A percentile compares a stretch with the other conserved stretches of the same genome.
Evolutionary conservation across 2,329 filamentous ascomycete species (phyloP).

Genomic region (Fusarium denticulatum): DNA sequence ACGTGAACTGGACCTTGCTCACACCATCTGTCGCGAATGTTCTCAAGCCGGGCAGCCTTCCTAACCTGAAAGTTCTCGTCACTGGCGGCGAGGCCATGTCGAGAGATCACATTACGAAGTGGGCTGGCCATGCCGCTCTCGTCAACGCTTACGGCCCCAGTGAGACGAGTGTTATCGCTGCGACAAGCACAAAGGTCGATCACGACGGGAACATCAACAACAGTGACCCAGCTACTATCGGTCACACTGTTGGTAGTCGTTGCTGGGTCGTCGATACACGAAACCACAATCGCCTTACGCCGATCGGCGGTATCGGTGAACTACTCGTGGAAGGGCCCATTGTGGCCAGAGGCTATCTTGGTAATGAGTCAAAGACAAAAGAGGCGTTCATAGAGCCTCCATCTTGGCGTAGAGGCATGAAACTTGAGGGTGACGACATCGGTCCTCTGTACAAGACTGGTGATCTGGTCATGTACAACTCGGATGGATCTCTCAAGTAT

Average conservation of each 20-base stretch:
- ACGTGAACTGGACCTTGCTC: conserved; percentile 29
- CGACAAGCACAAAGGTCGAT: conserved; percentile 9
- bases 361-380: conserved; percentile 14
- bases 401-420: conserved; percentile 51
- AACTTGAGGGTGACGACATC: not conserved
- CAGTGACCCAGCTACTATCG: conserved; percentile 7
- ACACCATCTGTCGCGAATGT: conserved; percentile 30
- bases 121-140: conserved; percentile 16
- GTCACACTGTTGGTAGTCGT: conserved; percentile 9
- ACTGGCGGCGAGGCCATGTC: conserved; percentile 30
- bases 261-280: conserved; percentile 11
- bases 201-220: not conserved
- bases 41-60: conserved; percentile 17
- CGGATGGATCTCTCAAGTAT: conserved; percentile 54
- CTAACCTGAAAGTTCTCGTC: conserved; percentile 5
- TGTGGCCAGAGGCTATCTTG: conserved; percentile 23
- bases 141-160: conserved; percentile 33
- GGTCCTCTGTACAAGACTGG: conserved; percentile 57
- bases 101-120: conserved; percentile 16
- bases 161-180: conserved; percentile 13
- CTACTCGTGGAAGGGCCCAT: conserved; percentile 27
- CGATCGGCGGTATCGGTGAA: conserved; percentile 8
- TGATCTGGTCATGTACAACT: conserved; percentile 56
- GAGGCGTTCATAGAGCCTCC: conserved; percentile 51
- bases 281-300: conserved; percentile 16